These are phyloP conservation scores for Chaetomium strumarium DNA, from an alignment of 2,329 filamentous ascomycete species.

Conservation along the genomic window DNA sequence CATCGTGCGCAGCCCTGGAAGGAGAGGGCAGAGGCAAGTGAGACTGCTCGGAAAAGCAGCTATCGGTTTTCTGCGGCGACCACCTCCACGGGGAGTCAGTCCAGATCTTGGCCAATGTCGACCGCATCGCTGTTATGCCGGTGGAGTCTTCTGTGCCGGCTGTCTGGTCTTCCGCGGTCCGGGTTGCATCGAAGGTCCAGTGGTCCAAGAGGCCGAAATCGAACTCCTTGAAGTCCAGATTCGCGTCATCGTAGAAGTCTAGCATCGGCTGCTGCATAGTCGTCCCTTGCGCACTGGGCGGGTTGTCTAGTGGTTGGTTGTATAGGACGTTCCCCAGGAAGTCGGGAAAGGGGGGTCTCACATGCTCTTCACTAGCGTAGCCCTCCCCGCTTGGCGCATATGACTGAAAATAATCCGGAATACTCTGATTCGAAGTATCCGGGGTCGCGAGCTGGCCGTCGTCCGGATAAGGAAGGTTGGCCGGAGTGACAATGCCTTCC, in stretches of 20 bases:
- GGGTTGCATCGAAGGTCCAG: constrained; percentile 40
- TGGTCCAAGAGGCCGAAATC: constrained; percentile 47
- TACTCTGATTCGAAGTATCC: constrained; percentile 29
- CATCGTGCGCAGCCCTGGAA: constrained; percentile 32
- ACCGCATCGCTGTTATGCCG: constrained; percentile 42
- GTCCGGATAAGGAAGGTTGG: constrained; percentile 28
- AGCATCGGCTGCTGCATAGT: too few relatives aligned
- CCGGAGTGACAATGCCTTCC: constrained; percentile 26
- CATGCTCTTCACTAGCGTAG: constrained; percentile 25
- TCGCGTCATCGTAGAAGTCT: constrained; percentile 45
- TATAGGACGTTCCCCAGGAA: constrained; percentile 48
- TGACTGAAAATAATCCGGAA: neutral
- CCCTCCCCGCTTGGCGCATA: constrained; percentile 14
- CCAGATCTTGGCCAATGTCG: constrained; percentile 44
- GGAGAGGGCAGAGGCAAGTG: constrained; percentile 38
- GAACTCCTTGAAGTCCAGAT: constrained; percentile 45
- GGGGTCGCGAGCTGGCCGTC: constrained; percentile 33
- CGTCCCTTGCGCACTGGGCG: constrained; percentile 36
- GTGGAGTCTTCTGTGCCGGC: constrained; percentile 33
- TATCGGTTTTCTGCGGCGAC: constrained; percentile 40
- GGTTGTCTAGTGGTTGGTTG: constrained; percentile 35
- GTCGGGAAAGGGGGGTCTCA: constrained; percentile 41
- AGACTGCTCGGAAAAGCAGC: constrained; percentile 38
- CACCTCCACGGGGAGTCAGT: constrained; percentile 47
- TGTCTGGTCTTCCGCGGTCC: constrained; percentile 26